phyloP scores from a whole-genome alignment of 495 filamentous ascomycete species.

The Podospora conica region DNA sequence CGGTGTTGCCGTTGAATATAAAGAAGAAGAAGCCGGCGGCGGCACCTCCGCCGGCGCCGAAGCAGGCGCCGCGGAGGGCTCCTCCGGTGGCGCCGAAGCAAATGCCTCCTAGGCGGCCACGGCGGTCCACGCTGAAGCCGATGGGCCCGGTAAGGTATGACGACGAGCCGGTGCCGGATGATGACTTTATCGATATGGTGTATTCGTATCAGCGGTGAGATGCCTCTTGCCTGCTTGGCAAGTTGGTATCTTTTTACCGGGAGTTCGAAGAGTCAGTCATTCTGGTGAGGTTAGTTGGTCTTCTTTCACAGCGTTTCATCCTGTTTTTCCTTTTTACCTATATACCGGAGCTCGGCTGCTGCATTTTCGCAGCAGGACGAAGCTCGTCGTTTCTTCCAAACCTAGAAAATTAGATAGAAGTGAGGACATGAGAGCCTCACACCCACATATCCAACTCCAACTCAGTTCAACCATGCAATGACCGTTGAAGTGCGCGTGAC shows the following conservation, averaged over 20 bases:
- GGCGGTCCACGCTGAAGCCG: not conserved
- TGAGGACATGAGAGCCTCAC: not conserved
- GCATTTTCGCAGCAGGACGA: not conserved
- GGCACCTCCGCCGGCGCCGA: no score
- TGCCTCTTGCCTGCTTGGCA: not conserved
- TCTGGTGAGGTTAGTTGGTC: no score
- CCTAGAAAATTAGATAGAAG: not conserved
- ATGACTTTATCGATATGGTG: not conserved
- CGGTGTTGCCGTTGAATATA: not conserved
- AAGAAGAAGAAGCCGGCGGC: not conserved
- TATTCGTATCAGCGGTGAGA: not conserved
- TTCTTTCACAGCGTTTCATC: not conserved
- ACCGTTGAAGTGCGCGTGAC: no score
- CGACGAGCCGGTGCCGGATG: not conserved
- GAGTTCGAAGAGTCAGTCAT: no score
- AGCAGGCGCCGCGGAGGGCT: no score
- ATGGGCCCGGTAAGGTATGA: not conserved
- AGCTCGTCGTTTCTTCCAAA: not conserved
- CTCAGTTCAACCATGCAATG: not conserved
- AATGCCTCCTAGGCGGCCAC: not conserved
- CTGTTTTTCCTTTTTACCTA: not conserved
- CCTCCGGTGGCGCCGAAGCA: not conserved
- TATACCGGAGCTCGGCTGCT: not conserved
- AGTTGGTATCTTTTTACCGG: not conserved
- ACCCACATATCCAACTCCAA: not conserved